A percentile compares a stretch with the other conserved stretches of the same genome.
Evolutionary conservation across 1,139 yeast species (phyloP).

Genomic region (Taiozyma sp.): DNA sequence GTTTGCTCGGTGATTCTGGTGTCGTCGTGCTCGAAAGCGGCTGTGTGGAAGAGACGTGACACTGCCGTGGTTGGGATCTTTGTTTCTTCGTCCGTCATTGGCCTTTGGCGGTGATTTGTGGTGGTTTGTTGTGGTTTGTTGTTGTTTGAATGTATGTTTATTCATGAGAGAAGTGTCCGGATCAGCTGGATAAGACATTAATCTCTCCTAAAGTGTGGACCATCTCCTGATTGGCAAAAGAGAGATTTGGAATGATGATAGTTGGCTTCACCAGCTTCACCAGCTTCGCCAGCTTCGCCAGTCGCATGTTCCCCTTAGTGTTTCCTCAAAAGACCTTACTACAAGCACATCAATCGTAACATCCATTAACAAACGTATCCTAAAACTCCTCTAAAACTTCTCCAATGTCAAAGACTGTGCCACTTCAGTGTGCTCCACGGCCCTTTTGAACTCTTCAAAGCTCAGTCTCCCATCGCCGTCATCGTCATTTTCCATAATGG

Average conservation of each 20-base stretch:
- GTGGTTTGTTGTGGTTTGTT: background rate
- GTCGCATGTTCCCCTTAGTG: too few species aligned
- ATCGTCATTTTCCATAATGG: constrained; percentile 88
- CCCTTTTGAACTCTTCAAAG: constrained; percentile 79
- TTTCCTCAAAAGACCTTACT: background rate
- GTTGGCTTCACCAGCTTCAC: too few species aligned
- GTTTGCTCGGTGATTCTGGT: constrained; percentile 48
- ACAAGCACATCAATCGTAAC: background rate
- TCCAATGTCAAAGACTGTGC: constrained; percentile 52
- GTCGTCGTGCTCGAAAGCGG: constrained; percentile 41
- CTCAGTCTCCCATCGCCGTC: constrained; percentile 89
- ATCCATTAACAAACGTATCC: background rate
- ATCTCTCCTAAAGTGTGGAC: too few species aligned
- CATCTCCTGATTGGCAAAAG: too few species aligned
- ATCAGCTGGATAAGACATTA: background rate
- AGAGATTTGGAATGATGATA: too few species aligned
- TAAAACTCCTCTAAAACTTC: constrained; percentile 6
- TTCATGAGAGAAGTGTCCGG: background rate
- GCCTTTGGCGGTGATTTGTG: background rate
- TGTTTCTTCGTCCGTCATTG: constrained; percentile 10
- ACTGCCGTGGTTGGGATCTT: constrained; percentile 39
- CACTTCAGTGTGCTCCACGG: constrained; percentile 62
- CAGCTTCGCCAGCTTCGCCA: too few species aligned
- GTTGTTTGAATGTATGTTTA: background rate
- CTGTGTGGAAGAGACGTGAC: constrained; percentile 49